Conservation (phyloP, 208 protist genomes). For the Wallacemonas collosoma region DNA sequence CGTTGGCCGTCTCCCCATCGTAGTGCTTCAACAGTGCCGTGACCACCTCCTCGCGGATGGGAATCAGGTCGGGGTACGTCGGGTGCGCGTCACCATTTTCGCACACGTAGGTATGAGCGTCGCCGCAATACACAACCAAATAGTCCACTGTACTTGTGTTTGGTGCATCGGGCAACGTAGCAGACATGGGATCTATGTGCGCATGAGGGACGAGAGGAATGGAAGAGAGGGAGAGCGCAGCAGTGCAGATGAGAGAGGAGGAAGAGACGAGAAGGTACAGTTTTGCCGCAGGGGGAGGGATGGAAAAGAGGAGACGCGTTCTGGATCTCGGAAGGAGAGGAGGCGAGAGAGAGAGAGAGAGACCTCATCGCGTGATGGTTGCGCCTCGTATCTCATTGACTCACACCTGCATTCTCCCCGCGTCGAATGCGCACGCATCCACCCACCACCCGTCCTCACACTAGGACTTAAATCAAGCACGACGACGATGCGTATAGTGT, state of each 20-base stretch:
- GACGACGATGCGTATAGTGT: no score
- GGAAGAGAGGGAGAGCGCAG: background rate
- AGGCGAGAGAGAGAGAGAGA: no score
- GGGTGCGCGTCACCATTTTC: conserved; percentile 45
- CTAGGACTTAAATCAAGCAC: no score
- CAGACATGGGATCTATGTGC: background rate
- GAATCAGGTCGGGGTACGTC: conserved; percentile 26
- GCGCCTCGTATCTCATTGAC: no score
- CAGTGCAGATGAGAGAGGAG: no score
- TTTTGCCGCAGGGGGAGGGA: background rate
- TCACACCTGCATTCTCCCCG: no score
- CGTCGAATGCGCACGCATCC: no score
- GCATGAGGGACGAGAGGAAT: background rate
- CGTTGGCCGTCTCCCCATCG: background rate
- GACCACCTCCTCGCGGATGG: conserved; percentile 27
- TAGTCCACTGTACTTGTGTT: background rate
- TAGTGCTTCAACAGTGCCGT: background rate
- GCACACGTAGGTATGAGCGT: conserved; percentile 39
- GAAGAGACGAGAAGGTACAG: background rate
- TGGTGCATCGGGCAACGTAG: background rate
- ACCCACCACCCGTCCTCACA: no score
- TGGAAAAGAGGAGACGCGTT: background rate
- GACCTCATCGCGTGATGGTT: no score
- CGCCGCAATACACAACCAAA: conserved; percentile 34
- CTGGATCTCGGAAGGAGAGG: no score